Evolutionary conservation across 495 filamentous ascomycete genomes (phyloP).

Genomic region (Cudoniella acicularis): DNA sequence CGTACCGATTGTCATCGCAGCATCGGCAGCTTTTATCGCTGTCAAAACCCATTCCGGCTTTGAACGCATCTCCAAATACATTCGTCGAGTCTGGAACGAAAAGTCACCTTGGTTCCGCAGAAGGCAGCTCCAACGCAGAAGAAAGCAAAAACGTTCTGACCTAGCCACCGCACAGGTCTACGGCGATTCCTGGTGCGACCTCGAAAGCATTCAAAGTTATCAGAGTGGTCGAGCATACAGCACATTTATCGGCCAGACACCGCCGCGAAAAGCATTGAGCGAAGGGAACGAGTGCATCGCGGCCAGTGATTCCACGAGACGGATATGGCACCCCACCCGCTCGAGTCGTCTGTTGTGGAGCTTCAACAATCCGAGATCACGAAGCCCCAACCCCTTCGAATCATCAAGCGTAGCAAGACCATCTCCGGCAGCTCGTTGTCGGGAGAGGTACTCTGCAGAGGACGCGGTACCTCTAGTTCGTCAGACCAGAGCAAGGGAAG

Average conservation of each 20-base stretch:
- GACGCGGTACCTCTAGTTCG: constrained; percentile 17
- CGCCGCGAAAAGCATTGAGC: background rate
- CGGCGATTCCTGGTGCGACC: constrained; percentile 24
- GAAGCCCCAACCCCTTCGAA: constrained; percentile 24
- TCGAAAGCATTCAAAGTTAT: constrained; percentile 15
- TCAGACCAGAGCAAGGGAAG: constrained; percentile 19
- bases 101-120: constrained; percentile 5
- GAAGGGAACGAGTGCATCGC: background rate
- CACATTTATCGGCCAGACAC: constrained; percentile 26
- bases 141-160: constrained; percentile 28
- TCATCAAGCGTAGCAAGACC: constrained; percentile 26
- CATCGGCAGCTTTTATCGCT: constrained; percentile 40
- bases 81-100: constrained; percentile 9
- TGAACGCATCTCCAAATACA: background rate
- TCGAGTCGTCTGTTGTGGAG: constrained; percentile 27
- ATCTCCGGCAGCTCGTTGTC: constrained; percentile 16
- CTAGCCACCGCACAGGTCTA: constrained; percentile 14
- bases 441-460: constrained; percentile 12
- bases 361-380: constrained; percentile 25
- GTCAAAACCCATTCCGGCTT: constrained; percentile 31
- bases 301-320: background rate
- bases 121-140: constrained; percentile 6
- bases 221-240: constrained; percentile 19
- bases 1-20: constrained; percentile 50
- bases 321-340: constrained; percentile 27